Base-by-base conservation (phyloP, 2,329 filamentous ascomycete genomes). In the Endoconidiophora laricicola region DNA sequence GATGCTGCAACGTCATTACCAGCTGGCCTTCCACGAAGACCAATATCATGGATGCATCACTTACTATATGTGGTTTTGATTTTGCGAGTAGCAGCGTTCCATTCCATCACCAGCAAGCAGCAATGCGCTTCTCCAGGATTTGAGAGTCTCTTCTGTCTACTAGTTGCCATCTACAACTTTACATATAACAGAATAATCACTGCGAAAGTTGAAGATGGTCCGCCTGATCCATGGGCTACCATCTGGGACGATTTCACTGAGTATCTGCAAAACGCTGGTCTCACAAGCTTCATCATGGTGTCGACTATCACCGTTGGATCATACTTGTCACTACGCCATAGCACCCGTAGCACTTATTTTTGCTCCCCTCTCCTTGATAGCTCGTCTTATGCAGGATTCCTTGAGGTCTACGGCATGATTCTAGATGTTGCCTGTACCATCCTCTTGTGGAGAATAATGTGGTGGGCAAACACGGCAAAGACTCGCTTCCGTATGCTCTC, bases 41-140 rank as follows among this genome's bases (percentile, higher is more conserved):
- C 73, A 16, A 64, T 68, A 36, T 63, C 67, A 9, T 68, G 66
- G 50, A 70, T 68, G 43, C 56, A 72, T 2, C 66, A 68, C 1
- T 59, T 65, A 10, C 57, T 76, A 14, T 60, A 72, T 6, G 39
- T 65, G 4, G 66, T 66, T 26, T 62, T 75, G 43, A 61, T 72
- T 2, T 29, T 70, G 6, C 67, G 74, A 3, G 57, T 76, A 14
- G 70, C 74, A 53, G 58, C 71, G 2, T 68, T 71, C 36, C 65
- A 72, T 47, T 61, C 59, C 29, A 66, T 73, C 1, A 64, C 69
- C 12, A 60, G 61, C 23, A 65, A 69, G 52, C 65, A 72, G 36
- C 72, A 76, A 58, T 78, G 74, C 56, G 65, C 71, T 5, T 62
- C 60, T 10, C 62, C 67, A 18, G 72, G 72, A 2, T 56, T 76